Conservation (phyloP, 2,329 filamentous ascomycete species). For the Paracorniculantispora psalliotae region DNA sequence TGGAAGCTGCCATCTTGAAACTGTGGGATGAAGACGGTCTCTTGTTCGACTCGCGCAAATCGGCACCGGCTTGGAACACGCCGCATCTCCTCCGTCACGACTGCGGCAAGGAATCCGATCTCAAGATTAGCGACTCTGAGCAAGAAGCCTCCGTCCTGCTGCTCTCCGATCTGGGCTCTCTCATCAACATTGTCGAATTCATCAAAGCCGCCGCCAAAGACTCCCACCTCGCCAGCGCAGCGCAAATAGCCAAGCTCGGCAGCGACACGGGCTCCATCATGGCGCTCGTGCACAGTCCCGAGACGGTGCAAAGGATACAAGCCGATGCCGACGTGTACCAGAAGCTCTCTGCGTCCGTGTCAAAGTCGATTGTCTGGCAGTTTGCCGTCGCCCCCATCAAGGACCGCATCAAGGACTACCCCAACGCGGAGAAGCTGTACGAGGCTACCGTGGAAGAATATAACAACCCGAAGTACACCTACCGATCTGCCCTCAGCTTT, state of each 20-base stretch:
- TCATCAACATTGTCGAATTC: conserved; percentile 16
- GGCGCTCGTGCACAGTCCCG: conserved; percentile 13
- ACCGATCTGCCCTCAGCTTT: conserved; percentile 13
- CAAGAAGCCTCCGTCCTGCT: conserved; percentile 15
- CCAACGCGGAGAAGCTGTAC: conserved; percentile 13
- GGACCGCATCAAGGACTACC: conserved; percentile 8
- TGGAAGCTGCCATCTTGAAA: conserved; percentile 13
- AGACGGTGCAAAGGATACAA: conserved; percentile 1
- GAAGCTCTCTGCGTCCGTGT: conserved; percentile 13
- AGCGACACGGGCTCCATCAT: conserved; percentile 13
- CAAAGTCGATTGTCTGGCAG: conserved; percentile 12
- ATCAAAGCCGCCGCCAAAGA: conserved; percentile 6
- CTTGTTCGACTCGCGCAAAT: conserved; percentile 3
- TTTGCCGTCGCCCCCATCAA: conserved; percentile 17
- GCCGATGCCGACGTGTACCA: not conserved
- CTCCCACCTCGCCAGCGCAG: not conserved
- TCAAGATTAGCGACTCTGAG: conserved; percentile 9
- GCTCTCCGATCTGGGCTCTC: conserved; percentile 12
- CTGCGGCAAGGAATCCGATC: conserved; percentile 10
- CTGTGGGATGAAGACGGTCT: conserved; percentile 12
- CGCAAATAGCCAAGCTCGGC: conserved; percentile 12
- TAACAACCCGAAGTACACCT: not conserved
- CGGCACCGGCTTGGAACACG: conserved; percentile 9
- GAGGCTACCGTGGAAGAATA: conserved; percentile 13
- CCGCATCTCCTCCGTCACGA: conserved; percentile 16